These are phyloP conservation scores for Ceratocystis papillata DNA, from an alignment of 2,329 filamentous ascomycete species.

Conservation along the genomic window DNA sequence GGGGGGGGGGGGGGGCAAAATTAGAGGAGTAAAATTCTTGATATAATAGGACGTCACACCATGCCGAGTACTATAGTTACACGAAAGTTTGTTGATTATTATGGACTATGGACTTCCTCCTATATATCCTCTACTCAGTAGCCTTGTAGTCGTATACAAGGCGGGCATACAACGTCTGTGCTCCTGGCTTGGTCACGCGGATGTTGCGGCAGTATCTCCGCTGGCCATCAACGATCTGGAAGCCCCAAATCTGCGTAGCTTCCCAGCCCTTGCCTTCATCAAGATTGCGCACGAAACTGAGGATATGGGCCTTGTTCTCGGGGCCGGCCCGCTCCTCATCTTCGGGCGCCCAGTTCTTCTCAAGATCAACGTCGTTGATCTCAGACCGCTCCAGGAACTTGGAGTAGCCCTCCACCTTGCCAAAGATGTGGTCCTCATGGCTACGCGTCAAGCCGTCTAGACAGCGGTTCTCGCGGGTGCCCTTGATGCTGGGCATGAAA, in stretches of 20 bases:
- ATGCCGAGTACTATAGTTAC: too few relatives aligned
- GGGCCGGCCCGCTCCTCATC: constrained; percentile 41
- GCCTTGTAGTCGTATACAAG: constrained; percentile 46
- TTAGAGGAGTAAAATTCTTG: too few relatives aligned
- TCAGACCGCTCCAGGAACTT: constrained; percentile 40
- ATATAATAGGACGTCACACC: too few relatives aligned
- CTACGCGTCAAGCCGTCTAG: constrained; percentile 45
- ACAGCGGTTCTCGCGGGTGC: constrained; percentile 48
- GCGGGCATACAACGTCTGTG: constrained; percentile 39
- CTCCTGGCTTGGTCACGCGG: constrained; percentile 40
- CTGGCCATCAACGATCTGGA: constrained; percentile 44
- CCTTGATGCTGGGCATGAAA: constrained; percentile 45
- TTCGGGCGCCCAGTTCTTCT: constrained; percentile 49
- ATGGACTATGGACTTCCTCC: neutral
- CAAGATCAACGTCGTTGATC: constrained; percentile 46
- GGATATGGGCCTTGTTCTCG: constrained; percentile 52
- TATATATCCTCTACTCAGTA: neutral
- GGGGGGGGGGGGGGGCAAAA: too few relatives aligned
- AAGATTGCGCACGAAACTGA: constrained; percentile 49
- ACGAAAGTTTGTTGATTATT: constrained; percentile 1
- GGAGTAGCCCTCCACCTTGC: constrained; percentile 52
- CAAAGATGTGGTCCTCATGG: constrained; percentile 73
- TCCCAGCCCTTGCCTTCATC: constrained; percentile 41
- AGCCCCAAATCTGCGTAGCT: constrained; percentile 51
- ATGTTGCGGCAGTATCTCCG: constrained; percentile 45